Evolutionary conservation across 768 basidiomycete species (phyloP).

Genomic region (Lepiota venenata): DNA sequence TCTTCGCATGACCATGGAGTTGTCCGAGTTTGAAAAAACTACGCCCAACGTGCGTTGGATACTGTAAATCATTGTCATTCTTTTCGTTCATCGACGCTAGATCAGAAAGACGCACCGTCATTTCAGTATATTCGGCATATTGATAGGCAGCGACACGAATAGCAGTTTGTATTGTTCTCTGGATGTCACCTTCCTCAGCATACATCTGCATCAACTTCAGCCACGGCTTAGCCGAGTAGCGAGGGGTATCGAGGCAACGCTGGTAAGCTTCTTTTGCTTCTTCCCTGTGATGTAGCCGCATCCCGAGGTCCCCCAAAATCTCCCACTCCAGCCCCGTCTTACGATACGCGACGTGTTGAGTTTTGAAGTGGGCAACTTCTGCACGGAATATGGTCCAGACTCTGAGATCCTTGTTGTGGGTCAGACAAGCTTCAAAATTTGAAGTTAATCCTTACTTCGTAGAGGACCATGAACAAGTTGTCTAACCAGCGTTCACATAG

Average conservation of each 20-base stretch:
- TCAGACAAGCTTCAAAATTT: not conserved
- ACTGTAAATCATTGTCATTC: constrained; percentile 40
- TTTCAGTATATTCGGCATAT: constrained; percentile 85
- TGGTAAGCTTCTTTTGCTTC: constrained; percentile 99
- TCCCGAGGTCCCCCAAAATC: constrained; percentile 91
- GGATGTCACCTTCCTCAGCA: constrained; percentile 94
- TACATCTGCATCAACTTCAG: constrained; percentile 92
- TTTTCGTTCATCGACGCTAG: not conserved
- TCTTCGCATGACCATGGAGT: constrained; percentile 91
- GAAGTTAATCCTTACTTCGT: constrained; percentile 63
- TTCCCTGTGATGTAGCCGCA: constrained; percentile 95
- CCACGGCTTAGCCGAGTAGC: constrained; percentile 93
- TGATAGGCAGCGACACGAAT: constrained; percentile 94
- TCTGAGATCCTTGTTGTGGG: constrained; percentile 69
- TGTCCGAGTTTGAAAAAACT: constrained; percentile 92
- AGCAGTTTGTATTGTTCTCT: constrained; percentile 85
- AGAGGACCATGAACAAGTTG: constrained; percentile 97
- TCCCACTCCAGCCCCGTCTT: constrained; percentile 99
- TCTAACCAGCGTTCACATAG: constrained; percentile 98
- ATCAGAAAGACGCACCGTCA: constrained; percentile 55
- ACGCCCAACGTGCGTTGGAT: constrained; percentile 86
- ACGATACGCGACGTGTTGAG: constrained; percentile 95
- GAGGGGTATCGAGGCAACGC: constrained; percentile 81
- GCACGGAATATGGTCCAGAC: constrained; percentile 99
- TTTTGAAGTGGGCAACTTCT: constrained; percentile 98